A percentile compares a stretch with the other conserved stretches of the same genome.
Evolutionary conservation across 2,329 filamentous ascomycete genomes (phyloP).

Genomic region (Pseudocercospora macadamiae): DNA sequence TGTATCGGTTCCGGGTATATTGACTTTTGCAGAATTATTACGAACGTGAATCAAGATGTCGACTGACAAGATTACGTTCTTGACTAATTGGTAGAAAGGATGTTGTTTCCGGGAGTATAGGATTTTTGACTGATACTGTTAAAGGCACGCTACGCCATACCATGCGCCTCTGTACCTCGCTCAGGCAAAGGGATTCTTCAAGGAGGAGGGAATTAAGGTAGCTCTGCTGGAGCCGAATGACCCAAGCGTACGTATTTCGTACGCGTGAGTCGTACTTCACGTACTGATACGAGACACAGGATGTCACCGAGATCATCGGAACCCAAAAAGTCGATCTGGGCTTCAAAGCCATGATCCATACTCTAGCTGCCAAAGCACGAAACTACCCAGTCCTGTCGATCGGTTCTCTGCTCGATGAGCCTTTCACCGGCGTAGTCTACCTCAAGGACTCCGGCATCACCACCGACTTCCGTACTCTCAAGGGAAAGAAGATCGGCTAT

Average conservation of each 20-base stretch:
- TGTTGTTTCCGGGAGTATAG: background rate
- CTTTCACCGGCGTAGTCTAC: conserved; percentile 78
- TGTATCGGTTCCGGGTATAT: conserved; percentile 41
- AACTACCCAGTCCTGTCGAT: conserved; percentile 73
- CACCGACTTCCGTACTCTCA: conserved; percentile 72
- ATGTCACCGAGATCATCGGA: conserved; percentile 81
- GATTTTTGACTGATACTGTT: conserved; percentile 1
- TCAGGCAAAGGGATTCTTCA: conserved; percentile 74
- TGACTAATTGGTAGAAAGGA: conserved; percentile 73
- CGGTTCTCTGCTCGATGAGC: conserved; percentile 75
- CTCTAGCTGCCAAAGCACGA: conserved; percentile 76
- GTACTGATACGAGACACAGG: conserved; percentile 42
- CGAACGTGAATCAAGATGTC: conserved; percentile 64
- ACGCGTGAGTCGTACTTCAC: background rate
- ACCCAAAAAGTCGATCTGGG: conserved; percentile 75
- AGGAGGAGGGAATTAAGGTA: conserved; percentile 75
- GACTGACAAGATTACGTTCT: conserved; percentile 82
- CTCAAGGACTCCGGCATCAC: conserved; percentile 75
- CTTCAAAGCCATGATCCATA: conserved; percentile 85
- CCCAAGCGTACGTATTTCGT: conserved; percentile 62
- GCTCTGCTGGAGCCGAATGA: conserved; percentile 78
- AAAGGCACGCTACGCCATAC: conserved; percentile 79
- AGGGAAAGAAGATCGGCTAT: conserved; percentile 77
- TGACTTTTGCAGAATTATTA: conserved; percentile 55
- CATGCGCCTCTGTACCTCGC: conserved; percentile 77